Conservation (phyloP, 192 early-diverging fungal species). For the Coemansia javaensis region DNA sequence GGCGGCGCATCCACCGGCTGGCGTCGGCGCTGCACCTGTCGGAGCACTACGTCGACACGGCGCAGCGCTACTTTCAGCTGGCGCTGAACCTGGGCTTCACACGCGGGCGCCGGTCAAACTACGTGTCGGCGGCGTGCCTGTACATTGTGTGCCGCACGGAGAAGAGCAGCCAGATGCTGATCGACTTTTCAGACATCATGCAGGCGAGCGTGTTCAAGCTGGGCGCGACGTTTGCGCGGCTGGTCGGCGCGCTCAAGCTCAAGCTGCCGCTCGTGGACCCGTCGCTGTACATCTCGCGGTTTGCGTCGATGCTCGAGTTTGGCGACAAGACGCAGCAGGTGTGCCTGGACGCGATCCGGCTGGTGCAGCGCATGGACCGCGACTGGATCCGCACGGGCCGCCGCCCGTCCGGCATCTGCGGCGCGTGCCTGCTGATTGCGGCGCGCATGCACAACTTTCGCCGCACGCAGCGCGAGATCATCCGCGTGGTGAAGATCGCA, state of each 20-base stretch:
- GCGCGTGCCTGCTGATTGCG: slow-evolving; percentile 82
- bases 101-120: slow-evolving; percentile 67
- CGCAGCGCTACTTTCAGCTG: slow-evolving; percentile 80
- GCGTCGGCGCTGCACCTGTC: slow-evolving; percentile 68
- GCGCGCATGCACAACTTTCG: slow-evolving; percentile 88
- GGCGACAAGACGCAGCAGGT: slow-evolving; percentile 79
- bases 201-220: slow-evolving; percentile 82
- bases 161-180: slow-evolving; percentile 85
- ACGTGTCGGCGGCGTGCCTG: slow-evolving; percentile 83
- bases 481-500: slow-evolving; percentile 84
- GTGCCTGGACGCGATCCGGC: slow-evolving; percentile 68
- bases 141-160: slow-evolving; percentile 88
- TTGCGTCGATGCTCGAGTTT: slow-evolving; percentile 85
- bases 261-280: slow-evolving; percentile 81
- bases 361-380: slow-evolving; percentile 86
- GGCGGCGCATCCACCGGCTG: slow-evolving; percentile 67
- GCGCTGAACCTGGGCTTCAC: slow-evolving; percentile 79
- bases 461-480: slow-evolving; percentile 78
- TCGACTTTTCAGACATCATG: slow-evolving; percentile 89
- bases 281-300: slow-evolving; percentile 85
- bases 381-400: slow-evolving; percentile 92
- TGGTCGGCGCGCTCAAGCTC: slow-evolving; percentile 63
- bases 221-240: slow-evolving; percentile 75
- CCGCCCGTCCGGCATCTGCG: slow-evolving; percentile 91
- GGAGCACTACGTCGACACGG: slow-evolving; percentile 71